Evolutionary conservation across 1,284 basidiomycete genomes (phyloP).

Genomic region (Tilletiaria anomala): DNA sequence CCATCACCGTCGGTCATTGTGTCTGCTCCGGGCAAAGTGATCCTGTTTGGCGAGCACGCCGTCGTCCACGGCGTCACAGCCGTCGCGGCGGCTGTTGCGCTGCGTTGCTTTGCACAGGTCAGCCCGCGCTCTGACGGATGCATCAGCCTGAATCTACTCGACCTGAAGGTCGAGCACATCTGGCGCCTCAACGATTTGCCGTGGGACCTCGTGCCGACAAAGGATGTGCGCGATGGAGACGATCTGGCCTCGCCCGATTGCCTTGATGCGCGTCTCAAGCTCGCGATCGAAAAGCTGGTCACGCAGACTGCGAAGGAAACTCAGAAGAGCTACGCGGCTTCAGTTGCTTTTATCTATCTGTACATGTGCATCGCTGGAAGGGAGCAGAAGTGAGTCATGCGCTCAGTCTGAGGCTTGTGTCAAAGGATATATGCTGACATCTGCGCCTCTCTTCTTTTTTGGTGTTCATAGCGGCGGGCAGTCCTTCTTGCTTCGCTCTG

Average conservation of each 20-base stretch:
- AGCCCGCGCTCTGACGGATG: conserved; percentile 60
- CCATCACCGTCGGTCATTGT: conserved; percentile 17
- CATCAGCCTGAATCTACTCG: conserved; percentile 62
- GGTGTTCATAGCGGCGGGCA: conserved; percentile 50
- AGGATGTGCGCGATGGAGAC: conserved; percentile 1
- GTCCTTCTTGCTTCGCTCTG: conserved; percentile 69
- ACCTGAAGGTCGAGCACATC: conserved; percentile 64
- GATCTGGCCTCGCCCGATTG: conserved; percentile 2
- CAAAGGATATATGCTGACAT: conserved; percentile 17
- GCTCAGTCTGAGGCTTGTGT: background rate
- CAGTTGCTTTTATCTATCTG: conserved; percentile 78
- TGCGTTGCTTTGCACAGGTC: conserved; percentile 80
- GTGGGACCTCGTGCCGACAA: conserved; percentile 53
- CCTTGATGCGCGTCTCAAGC: conserved; percentile 11
- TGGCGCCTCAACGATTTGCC: conserved; percentile 70
- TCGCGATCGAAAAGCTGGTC: conserved; percentile 19
- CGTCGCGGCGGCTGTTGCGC: conserved; percentile 81
- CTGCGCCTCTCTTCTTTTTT: no score
- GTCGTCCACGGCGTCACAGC: conserved; percentile 96
- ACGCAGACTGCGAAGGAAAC: conserved; percentile 10
- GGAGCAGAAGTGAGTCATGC: conserved; percentile 47
- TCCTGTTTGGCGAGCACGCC: conserved; percentile 95
- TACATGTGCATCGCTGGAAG: conserved; percentile 64
- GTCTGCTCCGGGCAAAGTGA: conserved; percentile 80
- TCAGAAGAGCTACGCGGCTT: conserved; percentile 48